A percentile compares a stretch with the other conserved stretches of the same genome.
Conservation (phyloP, 345 rosid genomes). For the Eutrema yunnanense region DNA sequence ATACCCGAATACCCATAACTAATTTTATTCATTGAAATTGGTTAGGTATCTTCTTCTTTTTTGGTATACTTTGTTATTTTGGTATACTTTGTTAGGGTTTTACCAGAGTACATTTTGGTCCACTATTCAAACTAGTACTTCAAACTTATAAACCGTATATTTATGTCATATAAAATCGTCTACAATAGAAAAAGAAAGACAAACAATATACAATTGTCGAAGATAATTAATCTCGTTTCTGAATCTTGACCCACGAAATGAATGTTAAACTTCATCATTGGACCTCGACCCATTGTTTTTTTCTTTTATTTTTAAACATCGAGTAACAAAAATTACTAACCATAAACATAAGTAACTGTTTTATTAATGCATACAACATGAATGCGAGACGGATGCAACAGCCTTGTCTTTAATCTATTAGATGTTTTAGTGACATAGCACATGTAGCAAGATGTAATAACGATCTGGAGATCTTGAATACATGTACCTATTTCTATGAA, state of each 20-base stretch:
- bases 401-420: neutral
- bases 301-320: no score
- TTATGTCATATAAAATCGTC: neutral
- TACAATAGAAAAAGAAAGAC: no score
- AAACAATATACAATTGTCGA: no score
- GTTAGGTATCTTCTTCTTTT: no score
- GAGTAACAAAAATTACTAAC: neutral
- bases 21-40: no score
- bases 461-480: conserved; percentile 17
- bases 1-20: no score
- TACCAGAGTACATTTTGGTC: no score
- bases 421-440: conserved; percentile 18
- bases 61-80: no score
- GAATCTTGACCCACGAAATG: neutral
- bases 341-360: neutral
- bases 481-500: neutral
- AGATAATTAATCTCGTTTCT: neutral
- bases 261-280: neutral
- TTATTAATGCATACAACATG: neutral
- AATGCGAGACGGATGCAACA: neutral
- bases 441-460: conserved; percentile 13
- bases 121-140: no score
- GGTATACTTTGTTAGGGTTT: no score
- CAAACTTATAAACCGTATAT: no score
- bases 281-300: no score